A percentile compares a stretch with the other conserved stretches of the same genome.
phyloP scores from a whole-genome alignment of 306 rosid species.

The Cotoneaster glaucophyllus region DNA sequence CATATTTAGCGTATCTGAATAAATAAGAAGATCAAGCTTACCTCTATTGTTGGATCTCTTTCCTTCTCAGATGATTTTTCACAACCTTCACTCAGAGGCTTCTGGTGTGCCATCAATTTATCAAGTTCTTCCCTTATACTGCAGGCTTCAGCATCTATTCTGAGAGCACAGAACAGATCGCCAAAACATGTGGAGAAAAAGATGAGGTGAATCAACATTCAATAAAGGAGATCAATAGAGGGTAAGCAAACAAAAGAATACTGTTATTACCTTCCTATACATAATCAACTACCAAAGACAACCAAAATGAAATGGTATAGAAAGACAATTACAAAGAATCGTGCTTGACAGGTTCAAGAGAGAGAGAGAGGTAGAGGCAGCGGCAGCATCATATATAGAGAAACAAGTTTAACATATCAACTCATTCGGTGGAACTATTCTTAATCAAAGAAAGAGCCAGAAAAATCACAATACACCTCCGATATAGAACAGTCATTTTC shows the following conservation, averaged over 20 bases:
- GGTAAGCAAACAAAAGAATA: neutral
- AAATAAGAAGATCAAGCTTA: constrained; percentile 16
- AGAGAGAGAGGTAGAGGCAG: neutral
- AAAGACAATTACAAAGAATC: neutral
- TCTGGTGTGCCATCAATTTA: constrained; percentile 27
- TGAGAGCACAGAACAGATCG: constrained; percentile 43
- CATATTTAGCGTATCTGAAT: neutral
- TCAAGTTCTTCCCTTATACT: constrained; percentile 58
- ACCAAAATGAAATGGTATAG: neutral
- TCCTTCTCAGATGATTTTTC: constrained; percentile 24
- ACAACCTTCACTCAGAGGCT: constrained; percentile 20
- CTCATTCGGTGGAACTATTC: neutral
- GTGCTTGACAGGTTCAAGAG: neutral
- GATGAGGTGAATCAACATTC: constrained; percentile 5
- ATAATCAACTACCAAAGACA: neutral
- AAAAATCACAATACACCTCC: constrained; percentile 2
- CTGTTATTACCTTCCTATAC: neutral
- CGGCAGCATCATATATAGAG: neutral
- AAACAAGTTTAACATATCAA: constrained; percentile 3
- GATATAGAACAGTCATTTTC: constrained; percentile 5
- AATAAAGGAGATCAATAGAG: neutral
- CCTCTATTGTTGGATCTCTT: constrained; percentile 35
- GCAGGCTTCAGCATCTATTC: constrained; percentile 77
- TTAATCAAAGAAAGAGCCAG: constrained; percentile 1
- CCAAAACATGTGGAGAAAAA: constrained; percentile 18